Evolutionary conservation across 192 early-diverging fungal genomes (phyloP), one percentile per base, ranked within the genome.

Genomic region (Coemansia asiatica): DNA sequence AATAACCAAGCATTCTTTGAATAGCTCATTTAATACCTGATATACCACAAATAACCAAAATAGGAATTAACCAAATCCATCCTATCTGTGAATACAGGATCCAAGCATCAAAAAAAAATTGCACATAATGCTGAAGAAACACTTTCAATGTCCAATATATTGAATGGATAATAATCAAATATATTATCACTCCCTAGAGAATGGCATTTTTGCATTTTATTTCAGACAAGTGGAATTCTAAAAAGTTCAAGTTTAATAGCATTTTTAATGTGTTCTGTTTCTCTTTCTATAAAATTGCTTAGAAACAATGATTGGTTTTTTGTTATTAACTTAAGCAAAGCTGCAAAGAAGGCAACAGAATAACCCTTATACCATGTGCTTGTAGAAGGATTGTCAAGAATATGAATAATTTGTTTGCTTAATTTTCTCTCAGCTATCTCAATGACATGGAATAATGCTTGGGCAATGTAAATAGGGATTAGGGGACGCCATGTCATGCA

Each of bases 401-500:
- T 56, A 38, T 68, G 64, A 29, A 74, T 49, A 26, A 74, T 27
- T 5, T 60, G 53, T 4, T 61, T 54, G 15, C 57, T 55, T 26
- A 71, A 10, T 21, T 53, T 29, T 9, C 51, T 49, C 13, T 55
- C 21, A 9, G 40, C 26, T 6, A 74, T 58, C 16, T 26, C 26
- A 2, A 63, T 33, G 18, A 53, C 49, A 40, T 67, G 56, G 0
- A 65, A 16, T 7, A 74, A 15, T 28, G 60, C 36, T 13, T 63
- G 64, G 6, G 59, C 31, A 5, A 68, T 38, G 33, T 70, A 79
- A 16, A 71, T 19, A 3, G 72, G 76, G 7, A 71, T 16, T 44
- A 79, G 56, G 6, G 67, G 60, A 2, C 68, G 67, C 76, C 71
- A 79, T 8, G 64, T 59, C 64, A 64, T 55, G 3, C 68, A 61